Evolutionary conservation across 2,329 filamentous ascomycete genomes (phyloP), one percentile per base, ranked within the genome.

Genomic region (Xylariaceae sp.): DNA sequence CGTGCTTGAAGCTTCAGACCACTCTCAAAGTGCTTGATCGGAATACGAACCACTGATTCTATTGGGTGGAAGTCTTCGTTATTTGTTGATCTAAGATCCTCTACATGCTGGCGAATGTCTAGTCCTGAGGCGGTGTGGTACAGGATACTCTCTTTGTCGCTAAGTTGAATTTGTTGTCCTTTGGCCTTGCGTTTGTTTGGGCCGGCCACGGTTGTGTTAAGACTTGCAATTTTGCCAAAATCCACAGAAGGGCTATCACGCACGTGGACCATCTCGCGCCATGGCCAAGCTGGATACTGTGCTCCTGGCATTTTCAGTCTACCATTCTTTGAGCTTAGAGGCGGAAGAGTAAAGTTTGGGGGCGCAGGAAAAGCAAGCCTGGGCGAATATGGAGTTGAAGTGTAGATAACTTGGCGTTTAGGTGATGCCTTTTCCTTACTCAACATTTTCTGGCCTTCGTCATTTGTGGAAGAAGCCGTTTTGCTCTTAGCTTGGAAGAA

Each of bases 251-350:
- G 57, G 21, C 61, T 61, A 21, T 81, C 85, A 49, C 86, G 81
- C 35, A 92, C 72, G 68, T 91, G 88, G 1, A 78, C 72, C 67
- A 83, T 84, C 6, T 77, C 87, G 58, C 79, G 78, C 42, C 82
- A 80, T 30, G 90, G 90, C 87, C 89, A 94, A n/a, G 83, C 77
- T 3, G 89, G 82, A 48, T 89, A 78, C 57, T 77, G 75, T 7
- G 86, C 78, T 2, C 88, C 89, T 0, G 86, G 83, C n/a, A 87
- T 77, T 63, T 83, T 90, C 4, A 83, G 64, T 0, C 74, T 75
- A 3, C 69, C 63, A 4, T 75, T 74, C 49, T 72, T 78, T 21
- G 70, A 64, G 3, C 80, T 77, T 54, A 81, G 78, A 10, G 74
- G 71, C 0, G 76, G 73, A 13, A 73, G 53, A 16, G 70, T 72